Evolutionary conservation across 257 asterid genomes (phyloP).

Genomic region (Solanum tarapatanum): DNA sequence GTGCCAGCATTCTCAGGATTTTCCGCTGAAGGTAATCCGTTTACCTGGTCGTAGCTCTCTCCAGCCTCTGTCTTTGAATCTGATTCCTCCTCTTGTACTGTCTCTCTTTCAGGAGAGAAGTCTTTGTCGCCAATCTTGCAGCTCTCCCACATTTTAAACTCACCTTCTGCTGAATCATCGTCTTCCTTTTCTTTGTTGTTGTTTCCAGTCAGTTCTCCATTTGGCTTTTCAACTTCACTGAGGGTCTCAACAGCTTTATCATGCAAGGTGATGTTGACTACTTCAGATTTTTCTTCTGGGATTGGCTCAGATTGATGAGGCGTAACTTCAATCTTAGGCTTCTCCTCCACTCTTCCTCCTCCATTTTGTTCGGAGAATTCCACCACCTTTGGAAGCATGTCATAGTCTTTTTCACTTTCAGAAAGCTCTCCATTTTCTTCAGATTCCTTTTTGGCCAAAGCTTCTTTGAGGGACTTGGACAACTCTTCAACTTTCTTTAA

Average conservation of each 20-base stretch:
- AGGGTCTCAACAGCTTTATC: constrained; percentile 23
- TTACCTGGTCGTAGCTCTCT: constrained; percentile 30
- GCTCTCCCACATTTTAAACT: constrained; percentile 85
- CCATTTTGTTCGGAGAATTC: constrained; percentile 91
- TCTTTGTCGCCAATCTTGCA: constrained; percentile 83
- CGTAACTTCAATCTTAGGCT: constrained; percentile 24
- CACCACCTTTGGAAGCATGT: constrained; percentile 81
- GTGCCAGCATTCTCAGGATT: constrained; percentile 36
- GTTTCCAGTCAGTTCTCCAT: constrained; percentile 14
- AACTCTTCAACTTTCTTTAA: constrained; percentile 50
- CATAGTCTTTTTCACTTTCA: constrained; percentile 81
- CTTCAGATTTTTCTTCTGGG: constrained; percentile 11
- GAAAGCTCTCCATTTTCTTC: constrained; percentile 63
- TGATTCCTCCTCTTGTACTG: constrained; percentile 62
- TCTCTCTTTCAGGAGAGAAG: constrained; percentile 55
- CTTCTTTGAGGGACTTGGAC: constrained; percentile 68
- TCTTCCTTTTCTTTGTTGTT: constrained; percentile 18
- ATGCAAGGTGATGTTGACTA: neutral
- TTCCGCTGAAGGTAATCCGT: constrained; percentile 40
- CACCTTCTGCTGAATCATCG: constrained; percentile 46
- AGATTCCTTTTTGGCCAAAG: constrained; percentile 35
- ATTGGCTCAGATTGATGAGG: constrained; percentile 23
- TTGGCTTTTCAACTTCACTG: constrained; percentile 15
- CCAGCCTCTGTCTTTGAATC: constrained; percentile 38
- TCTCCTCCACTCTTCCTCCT: constrained; percentile 32